Evolutionary conservation across 352 stramenopile genomes (phyloP).

Genomic region (Phytophthora europaea): DNA sequence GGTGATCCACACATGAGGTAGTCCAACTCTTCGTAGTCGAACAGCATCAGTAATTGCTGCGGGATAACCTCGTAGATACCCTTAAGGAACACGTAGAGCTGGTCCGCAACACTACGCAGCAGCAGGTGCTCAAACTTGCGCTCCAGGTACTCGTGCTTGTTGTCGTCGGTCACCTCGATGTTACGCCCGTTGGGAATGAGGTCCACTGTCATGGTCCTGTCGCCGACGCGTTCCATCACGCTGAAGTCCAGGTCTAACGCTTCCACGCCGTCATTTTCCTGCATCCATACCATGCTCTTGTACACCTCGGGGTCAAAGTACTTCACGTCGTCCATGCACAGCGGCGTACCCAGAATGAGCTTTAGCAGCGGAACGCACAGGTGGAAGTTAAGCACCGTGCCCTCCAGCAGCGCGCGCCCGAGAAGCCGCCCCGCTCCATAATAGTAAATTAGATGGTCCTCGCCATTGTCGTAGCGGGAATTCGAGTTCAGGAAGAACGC

Average conservation of each 20-base stretch:
- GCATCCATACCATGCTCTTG: constrained; percentile 73
- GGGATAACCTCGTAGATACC: constrained; percentile 98
- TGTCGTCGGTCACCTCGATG: constrained; percentile 95
- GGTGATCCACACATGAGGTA: constrained; percentile 95
- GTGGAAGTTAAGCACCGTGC: constrained; percentile 95
- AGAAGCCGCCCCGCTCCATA: constrained; percentile 66
- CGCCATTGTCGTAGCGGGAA: constrained; percentile 62
- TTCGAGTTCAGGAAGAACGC: constrained; percentile 75
- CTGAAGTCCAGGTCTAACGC: constrained; percentile 73
- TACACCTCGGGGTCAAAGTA: constrained; percentile 75
- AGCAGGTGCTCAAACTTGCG: constrained; percentile 95
- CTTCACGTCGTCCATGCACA: constrained; percentile 95
- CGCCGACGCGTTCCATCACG: constrained; percentile 45
- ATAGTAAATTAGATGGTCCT: constrained; percentile 79
- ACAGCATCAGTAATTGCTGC: constrained; percentile 92
- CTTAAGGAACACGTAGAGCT: constrained; percentile 93
- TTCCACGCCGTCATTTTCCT: constrained; percentile 68
- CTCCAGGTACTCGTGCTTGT: constrained; percentile 96
- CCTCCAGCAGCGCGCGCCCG: constrained; percentile 82
- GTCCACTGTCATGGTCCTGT: constrained; percentile 52
- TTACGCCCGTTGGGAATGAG: constrained; percentile 61
- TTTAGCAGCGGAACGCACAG: constrained; percentile 97
- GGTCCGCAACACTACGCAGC: constrained; percentile 91
- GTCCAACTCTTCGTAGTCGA: constrained; percentile 98
- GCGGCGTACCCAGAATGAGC: constrained; percentile 95